Percentiles rank a stretch among this genome's conserved stretches.
Conservation (phyloP, 495 filamentous ascomycete species). For the Penicillium paradoxum region DNA sequence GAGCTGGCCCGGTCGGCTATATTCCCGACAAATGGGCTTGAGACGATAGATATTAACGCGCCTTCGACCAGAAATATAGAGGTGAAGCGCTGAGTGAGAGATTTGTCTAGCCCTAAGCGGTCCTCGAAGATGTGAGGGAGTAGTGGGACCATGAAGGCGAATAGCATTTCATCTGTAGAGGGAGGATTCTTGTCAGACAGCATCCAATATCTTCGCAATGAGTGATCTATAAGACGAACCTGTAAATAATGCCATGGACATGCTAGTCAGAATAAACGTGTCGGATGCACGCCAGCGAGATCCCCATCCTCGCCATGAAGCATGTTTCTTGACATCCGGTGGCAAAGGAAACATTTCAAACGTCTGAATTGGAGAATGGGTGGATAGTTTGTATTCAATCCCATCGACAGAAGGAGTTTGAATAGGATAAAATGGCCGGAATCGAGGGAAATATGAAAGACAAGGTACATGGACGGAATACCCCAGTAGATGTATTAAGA, state of each 20-base stretch:
- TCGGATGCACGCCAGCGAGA: constrained; percentile 2
- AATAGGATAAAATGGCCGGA: background rate
- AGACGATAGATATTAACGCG: constrained; percentile 16
- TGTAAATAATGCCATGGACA: background rate
- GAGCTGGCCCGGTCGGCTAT: constrained; percentile 17
- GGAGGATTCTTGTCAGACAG: background rate
- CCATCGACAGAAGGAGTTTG: background rate
- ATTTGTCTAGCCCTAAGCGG: constrained; percentile 15
- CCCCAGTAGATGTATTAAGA: background rate
- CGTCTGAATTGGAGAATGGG: background rate
- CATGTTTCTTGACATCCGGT: background rate
- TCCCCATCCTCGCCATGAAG: background rate
- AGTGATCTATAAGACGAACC: background rate
- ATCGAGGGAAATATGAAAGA: background rate
- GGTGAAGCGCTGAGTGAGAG: constrained; percentile 17
- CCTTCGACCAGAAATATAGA: constrained; percentile 20
- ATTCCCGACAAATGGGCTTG: constrained; percentile 3
- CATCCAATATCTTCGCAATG: background rate
- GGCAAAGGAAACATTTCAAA: background rate
- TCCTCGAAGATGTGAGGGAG: constrained; percentile 22
- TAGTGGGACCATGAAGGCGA: constrained; percentile 24
- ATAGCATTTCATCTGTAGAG: background rate
- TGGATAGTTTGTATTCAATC: background rate
- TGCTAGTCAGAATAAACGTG: background rate
- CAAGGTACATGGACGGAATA: background rate